Conservation (phyloP, 2,329 filamentous ascomycete species). For the Colletotrichum phormii region DNA sequence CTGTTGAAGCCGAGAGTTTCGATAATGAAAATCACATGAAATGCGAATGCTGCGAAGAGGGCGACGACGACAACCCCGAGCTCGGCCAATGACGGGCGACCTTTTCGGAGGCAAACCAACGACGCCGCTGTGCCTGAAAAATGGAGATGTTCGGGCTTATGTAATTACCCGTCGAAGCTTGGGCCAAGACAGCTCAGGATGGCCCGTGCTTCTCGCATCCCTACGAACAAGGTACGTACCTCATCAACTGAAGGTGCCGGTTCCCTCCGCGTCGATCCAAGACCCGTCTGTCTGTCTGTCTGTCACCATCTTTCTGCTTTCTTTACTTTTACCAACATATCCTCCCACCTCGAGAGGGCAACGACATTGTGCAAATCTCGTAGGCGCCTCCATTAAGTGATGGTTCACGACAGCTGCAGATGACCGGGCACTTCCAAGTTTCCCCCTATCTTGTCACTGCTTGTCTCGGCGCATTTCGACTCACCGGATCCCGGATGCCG, state of each 20-base stretch:
- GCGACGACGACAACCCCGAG: not conserved
- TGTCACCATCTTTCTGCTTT: not conserved
- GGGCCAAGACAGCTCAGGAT: not conserved
- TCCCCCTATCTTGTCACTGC: not conserved
- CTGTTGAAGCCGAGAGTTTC: not conserved
- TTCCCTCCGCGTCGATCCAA: not conserved
- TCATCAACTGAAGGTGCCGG: not conserved
- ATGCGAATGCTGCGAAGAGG: not conserved
- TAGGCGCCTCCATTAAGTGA: constrained; percentile 30
- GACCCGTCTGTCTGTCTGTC: not conserved
- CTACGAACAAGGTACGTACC: no score
- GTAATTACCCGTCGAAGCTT: not conserved
- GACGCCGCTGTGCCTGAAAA: not conserved
- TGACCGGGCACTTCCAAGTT: constrained; percentile 4
- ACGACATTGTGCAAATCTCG: not conserved
- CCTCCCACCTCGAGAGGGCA: not conserved
- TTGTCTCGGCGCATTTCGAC: constrained; percentile 29
- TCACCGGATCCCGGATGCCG: constrained; percentile 30
- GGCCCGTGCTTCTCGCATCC: not conserved
- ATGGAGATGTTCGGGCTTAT: not conserved
- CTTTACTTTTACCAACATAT: not conserved
- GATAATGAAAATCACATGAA: not conserved
- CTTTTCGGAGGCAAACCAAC: not conserved
- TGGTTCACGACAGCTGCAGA: constrained; percentile 16
- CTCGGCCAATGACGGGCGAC: not conserved